Conservation (phyloP, 2,329 filamentous ascomycete species). For the Camillea tinctor region DNA sequence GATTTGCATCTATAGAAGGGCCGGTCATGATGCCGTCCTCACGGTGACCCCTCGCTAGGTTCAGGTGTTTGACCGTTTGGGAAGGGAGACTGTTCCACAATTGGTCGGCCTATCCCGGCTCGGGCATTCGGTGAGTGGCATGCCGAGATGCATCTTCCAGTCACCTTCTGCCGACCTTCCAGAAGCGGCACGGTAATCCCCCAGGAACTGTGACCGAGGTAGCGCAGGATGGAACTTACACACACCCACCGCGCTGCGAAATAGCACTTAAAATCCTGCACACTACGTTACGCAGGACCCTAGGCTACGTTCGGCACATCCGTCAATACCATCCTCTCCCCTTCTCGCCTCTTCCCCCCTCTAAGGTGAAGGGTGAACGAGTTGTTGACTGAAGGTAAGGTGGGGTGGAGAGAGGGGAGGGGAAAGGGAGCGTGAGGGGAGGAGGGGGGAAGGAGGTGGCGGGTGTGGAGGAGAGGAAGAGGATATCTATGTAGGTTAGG, state of each 20-base stretch:
- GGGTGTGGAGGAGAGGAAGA: too few relatives aligned
- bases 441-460: not conserved
- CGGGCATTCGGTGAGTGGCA: constrained; percentile 26
- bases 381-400: constrained; percentile 12
- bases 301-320: constrained; percentile 19
- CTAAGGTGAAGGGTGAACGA: constrained; percentile 4
- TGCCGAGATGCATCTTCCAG: constrained; percentile 18
- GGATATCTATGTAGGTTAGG: not conserved
- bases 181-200: constrained; percentile 21
- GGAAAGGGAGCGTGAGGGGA: constrained; percentile 7
- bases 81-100: constrained; percentile 8
- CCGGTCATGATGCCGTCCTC: not conserved
- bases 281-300: constrained; percentile 19
- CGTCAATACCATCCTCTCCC: constrained; percentile 14
- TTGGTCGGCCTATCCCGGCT: constrained; percentile 16
- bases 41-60: not conserved
- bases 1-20: not conserved
- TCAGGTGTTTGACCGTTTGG: not conserved
- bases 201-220: constrained; percentile 20
- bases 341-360: too few relatives aligned
- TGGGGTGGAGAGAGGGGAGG: constrained; percentile 8
- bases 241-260: not conserved
- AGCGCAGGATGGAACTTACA: constrained; percentile 8
- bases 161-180: constrained; percentile 29
- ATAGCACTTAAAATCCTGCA: constrained; percentile 6